Percentiles rank a stretch among this genome's conserved stretches.
Evolutionary conservation across 2,329 filamentous ascomycete genomes (phyloP).

Genomic region (Botrytis byssoidea): DNA sequence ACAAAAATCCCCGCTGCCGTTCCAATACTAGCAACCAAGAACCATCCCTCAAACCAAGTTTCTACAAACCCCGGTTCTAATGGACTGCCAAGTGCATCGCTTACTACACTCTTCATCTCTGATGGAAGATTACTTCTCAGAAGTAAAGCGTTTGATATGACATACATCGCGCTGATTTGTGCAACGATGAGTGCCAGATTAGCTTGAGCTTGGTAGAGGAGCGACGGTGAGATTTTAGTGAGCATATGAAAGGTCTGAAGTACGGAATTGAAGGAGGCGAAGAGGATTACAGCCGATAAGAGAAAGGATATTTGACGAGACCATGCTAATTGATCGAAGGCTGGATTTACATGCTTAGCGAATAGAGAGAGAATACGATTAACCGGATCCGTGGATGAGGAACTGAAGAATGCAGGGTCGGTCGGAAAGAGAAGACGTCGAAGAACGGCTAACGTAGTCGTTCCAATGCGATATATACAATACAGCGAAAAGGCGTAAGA

Average conservation of each 20-base stretch:
- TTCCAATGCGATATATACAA: conserved; percentile 78
- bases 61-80: conserved; percentile 69
- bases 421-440: conserved; percentile 50
- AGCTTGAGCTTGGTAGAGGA: conserved; percentile 69
- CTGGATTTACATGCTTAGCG: conserved; percentile 79
- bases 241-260: conserved; percentile 85
- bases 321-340: conserved; percentile 79
- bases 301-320: conserved; percentile 82
- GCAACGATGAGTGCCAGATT: conserved; percentile 77
- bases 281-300: conserved; percentile 77
- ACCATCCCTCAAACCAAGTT: conserved; percentile 87
- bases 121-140: conserved; percentile 74
- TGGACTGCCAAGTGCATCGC: conserved; percentile 73
- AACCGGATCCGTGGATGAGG: conserved; percentile 75
- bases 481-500: conserved; percentile 74
- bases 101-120: conserved; percentile 74
- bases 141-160: conserved; percentile 76
- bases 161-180: conserved; percentile 81
- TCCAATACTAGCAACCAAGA: conserved; percentile 63
- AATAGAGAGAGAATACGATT: conserved; percentile 78
- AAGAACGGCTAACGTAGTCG: conserved; percentile 66
- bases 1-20: conserved; percentile 74
- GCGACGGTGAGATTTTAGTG: conserved; percentile 68
- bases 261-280: conserved; percentile 77
- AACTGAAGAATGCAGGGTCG: conserved; percentile 43